phyloP scores from a whole-genome alignment of 1,139 yeast species.

The Taphrina wiesneri region DNA sequence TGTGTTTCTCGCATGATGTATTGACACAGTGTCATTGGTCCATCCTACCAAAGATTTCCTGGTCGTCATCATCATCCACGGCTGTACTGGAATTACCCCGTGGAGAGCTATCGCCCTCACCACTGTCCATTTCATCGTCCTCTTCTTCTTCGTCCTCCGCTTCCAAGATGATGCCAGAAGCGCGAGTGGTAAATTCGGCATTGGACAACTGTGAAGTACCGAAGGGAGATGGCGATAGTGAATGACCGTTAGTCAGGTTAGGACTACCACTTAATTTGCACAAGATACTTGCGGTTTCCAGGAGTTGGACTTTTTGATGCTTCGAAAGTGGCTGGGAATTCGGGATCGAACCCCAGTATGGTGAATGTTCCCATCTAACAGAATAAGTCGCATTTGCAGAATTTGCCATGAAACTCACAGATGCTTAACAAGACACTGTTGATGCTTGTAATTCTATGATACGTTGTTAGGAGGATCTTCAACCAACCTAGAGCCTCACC shows the following conservation, averaged over 20 bases:
- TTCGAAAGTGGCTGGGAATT: constrained; percentile 27
- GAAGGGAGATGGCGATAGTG: constrained; percentile 29
- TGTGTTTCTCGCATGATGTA: neutral
- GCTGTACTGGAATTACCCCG: constrained; percentile 12
- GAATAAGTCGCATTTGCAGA: neutral
- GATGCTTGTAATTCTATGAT: constrained; percentile 29
- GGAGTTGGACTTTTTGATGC: constrained; percentile 32
- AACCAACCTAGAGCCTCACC: constrained; percentile 2
- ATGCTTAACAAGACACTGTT: constrained; percentile 31
- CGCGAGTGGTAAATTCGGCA: constrained; percentile 6
- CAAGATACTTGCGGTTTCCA: constrained; percentile 29
- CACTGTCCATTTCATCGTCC: constrained; percentile 28
- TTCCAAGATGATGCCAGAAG: constrained; percentile 27
- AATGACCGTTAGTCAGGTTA: constrained; percentile 12
- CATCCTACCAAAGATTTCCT: constrained; percentile 31
- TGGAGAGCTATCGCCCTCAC: constrained; percentile 20
- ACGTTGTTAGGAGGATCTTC: neutral
- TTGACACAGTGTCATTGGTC: constrained; percentile 6
- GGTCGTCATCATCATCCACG: constrained; percentile 28
- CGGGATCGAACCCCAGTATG: constrained; percentile 28
- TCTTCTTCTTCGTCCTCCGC: constrained; percentile 29
- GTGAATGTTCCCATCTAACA: constrained; percentile 30
- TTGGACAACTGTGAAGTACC: constrained; percentile 24
- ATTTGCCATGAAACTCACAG: constrained; percentile 2
- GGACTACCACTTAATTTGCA: constrained; percentile 31